These are phyloP conservation scores for Immersiella caudata DNA, from an alignment of 495 filamentous ascomycete genomes.

Conservation along the genomic window DNA sequence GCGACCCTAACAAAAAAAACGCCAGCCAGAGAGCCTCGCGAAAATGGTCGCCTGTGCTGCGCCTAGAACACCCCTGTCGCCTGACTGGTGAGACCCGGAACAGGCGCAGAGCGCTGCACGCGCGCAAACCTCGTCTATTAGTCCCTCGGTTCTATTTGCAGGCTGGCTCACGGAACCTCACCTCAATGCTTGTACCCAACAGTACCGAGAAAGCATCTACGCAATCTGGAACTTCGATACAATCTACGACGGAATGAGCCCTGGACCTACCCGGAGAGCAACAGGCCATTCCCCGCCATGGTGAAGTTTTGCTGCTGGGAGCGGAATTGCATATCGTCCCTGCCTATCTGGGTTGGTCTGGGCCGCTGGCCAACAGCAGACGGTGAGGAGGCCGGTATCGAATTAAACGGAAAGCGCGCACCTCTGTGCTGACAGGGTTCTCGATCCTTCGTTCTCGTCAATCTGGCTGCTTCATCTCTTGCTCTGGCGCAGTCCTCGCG, in stretches of 20 bases:
- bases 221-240: not conserved
- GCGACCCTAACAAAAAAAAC: slow-evolving; percentile 14
- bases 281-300: not conserved
- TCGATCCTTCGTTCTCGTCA: slow-evolving; percentile 29
- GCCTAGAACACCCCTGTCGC: slow-evolving; percentile 20
- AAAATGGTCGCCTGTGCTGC: slow-evolving; percentile 31
- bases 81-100: slow-evolving; percentile 17
- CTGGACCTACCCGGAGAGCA: not conserved
- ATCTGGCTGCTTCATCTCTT: slow-evolving; percentile 23
- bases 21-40: slow-evolving; percentile 27
- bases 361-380: not conserved
- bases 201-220: not conserved
- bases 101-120: slow-evolving; percentile 23
- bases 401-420: slow-evolving; percentile 28
- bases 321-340: not conserved
- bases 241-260: not conserved
- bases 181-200: not conserved
- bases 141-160: slow-evolving; percentile 16
- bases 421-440: slow-evolving; percentile 25
- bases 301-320: too few relatives aligned
- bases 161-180: not conserved
- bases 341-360: not conserved
- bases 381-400: slow-evolving; percentile 20
- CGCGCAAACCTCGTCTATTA: slow-evolving; percentile 23
- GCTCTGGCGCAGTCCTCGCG: slow-evolving; percentile 5